A percentile compares a stretch with the other conserved stretches of the same genome.
These are phyloP conservation scores for Licmophora abbreviata DNA, from an alignment of 108 stramenopile genomes.

Conservation along the genomic window DNA sequence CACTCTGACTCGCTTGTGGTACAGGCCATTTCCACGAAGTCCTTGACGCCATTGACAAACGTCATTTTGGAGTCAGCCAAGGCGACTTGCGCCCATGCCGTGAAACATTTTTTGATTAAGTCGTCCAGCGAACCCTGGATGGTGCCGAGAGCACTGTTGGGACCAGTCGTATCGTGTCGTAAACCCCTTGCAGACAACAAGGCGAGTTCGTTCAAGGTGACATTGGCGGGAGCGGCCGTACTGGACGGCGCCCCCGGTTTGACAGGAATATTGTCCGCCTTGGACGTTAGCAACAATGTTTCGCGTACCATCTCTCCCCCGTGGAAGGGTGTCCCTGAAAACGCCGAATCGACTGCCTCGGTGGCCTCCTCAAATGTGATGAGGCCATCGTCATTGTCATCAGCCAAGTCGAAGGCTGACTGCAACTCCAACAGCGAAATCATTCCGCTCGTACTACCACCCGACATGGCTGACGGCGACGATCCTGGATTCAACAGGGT, in stretches of 20 bases:
- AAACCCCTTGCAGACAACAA: constrained; percentile 76
- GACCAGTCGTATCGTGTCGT: constrained; percentile 59
- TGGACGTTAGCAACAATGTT: constrained; percentile 54
- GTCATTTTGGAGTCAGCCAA: constrained; percentile 21
- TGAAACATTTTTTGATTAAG: constrained; percentile 62
- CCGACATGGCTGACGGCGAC: constrained; percentile 59
- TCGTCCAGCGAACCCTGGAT: constrained; percentile 71
- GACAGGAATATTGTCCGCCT: constrained; percentile 9
- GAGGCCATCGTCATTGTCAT: constrained; percentile 82
- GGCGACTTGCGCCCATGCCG: constrained; percentile 62
- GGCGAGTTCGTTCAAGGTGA: constrained; percentile 76
- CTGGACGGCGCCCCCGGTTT: constrained; percentile 3
- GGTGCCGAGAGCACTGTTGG: constrained; percentile 76
- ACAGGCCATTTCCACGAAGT: constrained; percentile 32
- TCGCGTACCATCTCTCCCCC: constrained; percentile 86
- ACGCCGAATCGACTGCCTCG: constrained; percentile 83
- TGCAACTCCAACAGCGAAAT: constrained; percentile 69
- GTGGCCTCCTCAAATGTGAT: constrained; percentile 84
- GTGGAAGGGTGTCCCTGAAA: constrained; percentile 81
- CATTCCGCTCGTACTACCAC: constrained; percentile 56
- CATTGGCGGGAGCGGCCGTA: constrained; percentile 28
- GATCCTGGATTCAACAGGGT: constrained; percentile 68
- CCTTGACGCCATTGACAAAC: constrained; percentile 24
- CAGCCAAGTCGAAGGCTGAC: constrained; percentile 79
- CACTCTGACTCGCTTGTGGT: constrained; percentile 58